Evolutionary conservation across 176 grass and related monocot species (phyloP).

Genomic region (Phoenix dactylifera): DNA sequence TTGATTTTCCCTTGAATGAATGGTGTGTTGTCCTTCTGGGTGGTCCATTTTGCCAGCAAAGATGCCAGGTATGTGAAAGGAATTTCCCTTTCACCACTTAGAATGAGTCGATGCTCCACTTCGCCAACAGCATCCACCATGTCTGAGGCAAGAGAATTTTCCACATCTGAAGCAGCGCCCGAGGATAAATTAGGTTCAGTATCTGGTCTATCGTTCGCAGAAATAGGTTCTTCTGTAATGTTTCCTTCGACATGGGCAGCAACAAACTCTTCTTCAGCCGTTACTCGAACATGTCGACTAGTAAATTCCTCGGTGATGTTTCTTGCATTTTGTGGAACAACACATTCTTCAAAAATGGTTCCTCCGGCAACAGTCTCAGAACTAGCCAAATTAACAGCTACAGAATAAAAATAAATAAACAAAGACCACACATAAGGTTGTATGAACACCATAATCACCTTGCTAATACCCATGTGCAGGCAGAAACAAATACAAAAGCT

Average conservation of each 20-base stretch:
- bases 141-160: slow-evolving; percentile 22
- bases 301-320: slow-evolving; percentile 17
- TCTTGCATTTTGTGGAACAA: slow-evolving; percentile 19
- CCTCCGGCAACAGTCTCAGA: slow-evolving; percentile 18
- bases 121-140: slow-evolving; percentile 21
- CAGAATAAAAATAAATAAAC: background rate
- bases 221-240: slow-evolving; percentile 19
- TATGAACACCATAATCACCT: too few relatives aligned
- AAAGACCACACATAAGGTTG: background rate
- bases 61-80: slow-evolving; percentile 78
- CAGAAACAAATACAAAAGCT: too few relatives aligned
- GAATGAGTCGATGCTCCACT: slow-evolving; percentile 35
- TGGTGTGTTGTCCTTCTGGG: slow-evolving; percentile 30
- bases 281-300: slow-evolving; percentile 13
- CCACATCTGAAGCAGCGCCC: slow-evolving; percentile 22
- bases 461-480: too few relatives aligned
- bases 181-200: slow-evolving; percentile 5
- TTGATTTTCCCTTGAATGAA: slow-evolving; percentile 77
- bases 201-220: slow-evolving; percentile 13
- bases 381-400: slow-evolving; percentile 24
- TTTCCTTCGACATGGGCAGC: slow-evolving; percentile 20
- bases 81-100: slow-evolving; percentile 28
- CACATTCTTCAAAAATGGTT: slow-evolving; percentile 11
- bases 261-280: slow-evolving; percentile 25
- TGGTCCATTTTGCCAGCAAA: slow-evolving; percentile 49